These are phyloP conservation scores for Opeltia flavorubescens DNA, from an alignment of 495 filamentous ascomycete species.

Conservation along the genomic window DNA sequence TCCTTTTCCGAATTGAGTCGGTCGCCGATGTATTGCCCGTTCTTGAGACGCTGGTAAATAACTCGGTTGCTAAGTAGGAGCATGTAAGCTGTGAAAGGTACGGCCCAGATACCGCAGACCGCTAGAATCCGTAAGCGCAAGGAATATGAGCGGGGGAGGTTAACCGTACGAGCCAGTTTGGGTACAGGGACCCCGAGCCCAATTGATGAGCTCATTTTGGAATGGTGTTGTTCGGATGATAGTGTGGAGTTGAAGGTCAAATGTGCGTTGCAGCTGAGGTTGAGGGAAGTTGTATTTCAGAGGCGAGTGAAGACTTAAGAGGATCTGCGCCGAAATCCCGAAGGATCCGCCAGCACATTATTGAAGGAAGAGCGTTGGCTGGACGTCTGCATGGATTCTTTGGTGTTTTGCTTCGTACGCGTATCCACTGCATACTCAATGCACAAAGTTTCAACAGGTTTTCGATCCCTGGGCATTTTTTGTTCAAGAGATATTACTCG, in stretches of 20 bases:
- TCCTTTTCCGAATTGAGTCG: conserved; percentile 8
- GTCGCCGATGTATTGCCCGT: conserved; percentile 22
- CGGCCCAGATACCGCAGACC: conserved; percentile 29
- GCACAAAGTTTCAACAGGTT: no score
- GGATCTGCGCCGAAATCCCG: no score
- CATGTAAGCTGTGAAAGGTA: conserved; percentile 32
- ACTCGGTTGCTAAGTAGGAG: conserved; percentile 27
- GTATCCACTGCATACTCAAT: no score
- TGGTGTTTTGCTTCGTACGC: no score
- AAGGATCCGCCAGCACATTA: no score
- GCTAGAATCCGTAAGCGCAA: conserved; percentile 14
- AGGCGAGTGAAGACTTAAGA: no score
- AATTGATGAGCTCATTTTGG: conserved; percentile 15
- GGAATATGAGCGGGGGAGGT: not conserved
- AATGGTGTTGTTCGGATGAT: not conserved
- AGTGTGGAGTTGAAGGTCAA: not conserved
- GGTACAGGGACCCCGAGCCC: conserved; percentile 19
- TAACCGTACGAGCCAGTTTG: conserved; percentile 17
- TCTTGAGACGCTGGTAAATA: conserved; percentile 22
- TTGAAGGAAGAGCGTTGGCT: no score
- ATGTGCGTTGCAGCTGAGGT: no score
- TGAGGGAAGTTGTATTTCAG: no score
- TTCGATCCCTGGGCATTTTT: no score
- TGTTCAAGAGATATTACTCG: no score
- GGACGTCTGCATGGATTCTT: no score